These are phyloP conservation scores for Cordyceps cateniannulata DNA, from an alignment of 2,329 filamentous ascomycete genomes.

Conservation along the genomic window DNA sequence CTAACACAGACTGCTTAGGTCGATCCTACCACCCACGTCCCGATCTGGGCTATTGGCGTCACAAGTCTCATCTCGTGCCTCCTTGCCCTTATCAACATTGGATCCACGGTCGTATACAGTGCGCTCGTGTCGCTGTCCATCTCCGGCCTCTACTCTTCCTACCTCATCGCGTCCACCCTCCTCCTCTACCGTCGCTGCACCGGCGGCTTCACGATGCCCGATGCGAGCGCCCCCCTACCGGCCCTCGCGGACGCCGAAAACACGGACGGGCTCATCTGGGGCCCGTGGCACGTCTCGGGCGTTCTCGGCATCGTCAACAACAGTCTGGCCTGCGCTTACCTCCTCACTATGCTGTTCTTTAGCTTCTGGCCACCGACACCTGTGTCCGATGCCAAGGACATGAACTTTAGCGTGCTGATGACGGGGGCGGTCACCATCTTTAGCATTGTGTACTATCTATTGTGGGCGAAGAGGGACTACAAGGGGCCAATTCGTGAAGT, in stretches of 20 bases:
- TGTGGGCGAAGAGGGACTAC: slow-evolving; percentile 36
- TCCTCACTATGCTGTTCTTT: slow-evolving; percentile 50
- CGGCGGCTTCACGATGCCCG: slow-evolving; percentile 20
- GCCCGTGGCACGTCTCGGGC: slow-evolving; percentile 48
- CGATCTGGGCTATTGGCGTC: slow-evolving; percentile 21
- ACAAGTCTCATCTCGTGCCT: slow-evolving; percentile 23
- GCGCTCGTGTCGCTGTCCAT: slow-evolving; percentile 25
- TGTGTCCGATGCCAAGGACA: slow-evolving; percentile 24
- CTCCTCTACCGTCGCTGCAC: slow-evolving; percentile 25
- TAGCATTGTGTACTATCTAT: slow-evolving; percentile 39
- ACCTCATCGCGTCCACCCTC: slow-evolving; percentile 22
- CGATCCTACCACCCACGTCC: slow-evolving; percentile 22
- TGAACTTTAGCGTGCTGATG: slow-evolving; percentile 43
- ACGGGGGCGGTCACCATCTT: slow-evolving; percentile 36
- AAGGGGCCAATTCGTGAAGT: slow-evolving; percentile 32
- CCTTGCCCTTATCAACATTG: slow-evolving; percentile 28
- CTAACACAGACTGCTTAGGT: neutral
- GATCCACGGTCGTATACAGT: slow-evolving; percentile 24
- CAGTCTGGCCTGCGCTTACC: slow-evolving; percentile 44
- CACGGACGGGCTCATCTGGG: slow-evolving; percentile 35
- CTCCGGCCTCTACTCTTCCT: slow-evolving; percentile 24
- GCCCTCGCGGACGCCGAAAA: slow-evolving; percentile 23
- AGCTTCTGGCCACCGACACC: slow-evolving; percentile 43
- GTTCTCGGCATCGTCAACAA: slow-evolving; percentile 49
- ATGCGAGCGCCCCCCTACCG: slow-evolving; percentile 16